These are phyloP conservation scores for Aspergillus olivimuriae DNA, from an alignment of 495 filamentous ascomycete species.

Conservation along the genomic window DNA sequence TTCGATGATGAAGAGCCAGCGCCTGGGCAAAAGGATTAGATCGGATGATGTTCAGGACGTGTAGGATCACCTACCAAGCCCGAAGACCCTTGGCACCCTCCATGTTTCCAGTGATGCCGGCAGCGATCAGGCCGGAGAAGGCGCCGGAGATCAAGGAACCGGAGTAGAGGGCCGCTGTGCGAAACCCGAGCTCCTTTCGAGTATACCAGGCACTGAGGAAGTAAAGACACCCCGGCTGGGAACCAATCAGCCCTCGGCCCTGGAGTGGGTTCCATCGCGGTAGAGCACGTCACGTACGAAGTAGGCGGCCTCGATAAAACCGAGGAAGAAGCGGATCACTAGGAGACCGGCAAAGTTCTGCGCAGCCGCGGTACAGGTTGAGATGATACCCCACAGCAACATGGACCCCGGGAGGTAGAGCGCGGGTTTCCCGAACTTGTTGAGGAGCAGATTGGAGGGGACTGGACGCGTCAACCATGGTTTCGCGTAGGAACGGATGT, in stretches of 20 bases:
- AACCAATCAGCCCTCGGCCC: constrained; percentile 3
- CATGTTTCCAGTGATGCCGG: constrained; percentile 40
- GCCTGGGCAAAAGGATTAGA: constrained; percentile 10
- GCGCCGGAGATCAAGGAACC: constrained; percentile 50
- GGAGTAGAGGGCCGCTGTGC: constrained; percentile 44
- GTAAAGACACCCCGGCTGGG: constrained; percentile 40
- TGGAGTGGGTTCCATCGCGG: not conserved
- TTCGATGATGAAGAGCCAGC: constrained; percentile 59
- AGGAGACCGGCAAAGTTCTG: constrained; percentile 55
- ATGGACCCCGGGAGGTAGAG: constrained; percentile 60
- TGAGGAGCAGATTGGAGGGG: constrained; percentile 40
- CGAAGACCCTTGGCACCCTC: constrained; percentile 36
- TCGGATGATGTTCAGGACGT: constrained; percentile 8
- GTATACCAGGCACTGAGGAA: constrained; percentile 47
- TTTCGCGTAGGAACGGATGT: not conserved
- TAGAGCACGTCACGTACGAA: constrained; percentile 19
- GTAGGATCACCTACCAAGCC: constrained; percentile 35
- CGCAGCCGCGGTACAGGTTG: constrained; percentile 52
- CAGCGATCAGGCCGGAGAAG: constrained; percentile 59
- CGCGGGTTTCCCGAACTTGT: constrained; percentile 49
- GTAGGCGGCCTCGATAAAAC: constrained; percentile 53
- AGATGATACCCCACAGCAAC: constrained; percentile 70
- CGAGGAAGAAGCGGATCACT: constrained; percentile 64
- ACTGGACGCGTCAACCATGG: constrained; percentile 8
- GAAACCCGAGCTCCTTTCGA: constrained; percentile 43